Base-by-base conservation (phyloP, 768 basidiomycete genomes). In the Trametes meyenii region DNA sequence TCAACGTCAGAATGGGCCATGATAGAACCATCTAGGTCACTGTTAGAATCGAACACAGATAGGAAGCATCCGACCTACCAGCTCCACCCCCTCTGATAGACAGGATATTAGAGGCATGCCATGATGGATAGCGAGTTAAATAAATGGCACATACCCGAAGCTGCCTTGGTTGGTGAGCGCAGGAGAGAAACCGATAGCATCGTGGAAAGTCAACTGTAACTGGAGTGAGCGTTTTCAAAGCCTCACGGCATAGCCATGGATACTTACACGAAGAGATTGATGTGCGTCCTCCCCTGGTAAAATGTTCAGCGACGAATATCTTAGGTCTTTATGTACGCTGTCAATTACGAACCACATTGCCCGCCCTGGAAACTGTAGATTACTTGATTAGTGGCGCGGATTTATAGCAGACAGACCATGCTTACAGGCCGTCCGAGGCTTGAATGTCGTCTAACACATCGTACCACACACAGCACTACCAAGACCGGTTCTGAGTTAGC, bases 401-500 rank as follows among this genome's bases (percentile, higher is more conserved):
- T n/a, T 2, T 13, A 3, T n/a, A 40, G 8, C 29, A 33, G 29
- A 8, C 29, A 8, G 3, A 33, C 8, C 3, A 16, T 42, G 19
- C 44, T 45, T 19, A 75, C 39, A 55, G 24, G 6, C 54, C 24
- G n/a, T n/a, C n/a, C 21, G 13, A 21, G 6, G 17, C 42, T 43
- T 55, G 78, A 42, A 78, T 65, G 52, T 78, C 77, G 33, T 76
- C 74, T 4, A 77, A 60, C 40, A 79, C 67, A 36, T 77, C 76
- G 68, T 76, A 77, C 51, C 51, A 52, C 13, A 52, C 38, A 21
- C 51, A 52, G 38, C 51, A 52, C 51, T 52, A 21, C 8, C 7
- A 13, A 40, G 3, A 23, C 17, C n/a, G 8, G 5, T 19, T 5
- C 11, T 1, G 19, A 21, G 4, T 1, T 23, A 29, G 21, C 6